phyloP scores from a whole-genome alignment of 352 stramenopile genomes.

The Thraustochytrium striatum region DNA sequence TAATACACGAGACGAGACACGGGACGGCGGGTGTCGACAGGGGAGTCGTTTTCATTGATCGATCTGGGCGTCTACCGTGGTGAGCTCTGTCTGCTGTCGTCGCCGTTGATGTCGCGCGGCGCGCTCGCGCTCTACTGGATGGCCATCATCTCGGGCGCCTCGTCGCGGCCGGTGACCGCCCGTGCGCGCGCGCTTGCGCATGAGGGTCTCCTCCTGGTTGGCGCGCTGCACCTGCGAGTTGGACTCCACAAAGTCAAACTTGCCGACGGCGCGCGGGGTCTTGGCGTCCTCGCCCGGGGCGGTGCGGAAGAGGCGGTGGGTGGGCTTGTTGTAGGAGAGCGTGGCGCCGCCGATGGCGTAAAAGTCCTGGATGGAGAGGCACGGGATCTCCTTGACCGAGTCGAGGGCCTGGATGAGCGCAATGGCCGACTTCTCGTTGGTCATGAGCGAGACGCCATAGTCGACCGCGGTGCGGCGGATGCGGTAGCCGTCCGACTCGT shows the following conservation, averaged over 20 bases:
- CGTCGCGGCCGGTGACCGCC: too few species aligned
- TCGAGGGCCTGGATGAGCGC: constrained; percentile 86
- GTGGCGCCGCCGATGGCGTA: constrained; percentile 33
- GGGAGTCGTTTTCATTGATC: too few species aligned
- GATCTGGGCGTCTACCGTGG: too few species aligned
- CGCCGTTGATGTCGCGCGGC: too few species aligned
- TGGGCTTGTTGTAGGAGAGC: constrained; percentile 48
- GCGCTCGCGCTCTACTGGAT: too few species aligned
- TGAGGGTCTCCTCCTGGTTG: background rate
- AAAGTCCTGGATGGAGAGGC: constrained; percentile 49
- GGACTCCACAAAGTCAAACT: constrained; percentile 43
- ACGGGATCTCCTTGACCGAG: constrained; percentile 48
- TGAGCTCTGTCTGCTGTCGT: too few species aligned
- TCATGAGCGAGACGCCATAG: constrained; percentile 94
- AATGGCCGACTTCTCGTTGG: constrained; percentile 95
- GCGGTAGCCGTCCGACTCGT: constrained; percentile 68
- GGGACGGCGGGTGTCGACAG: too few species aligned
- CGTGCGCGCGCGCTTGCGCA: constrained; percentile 12
- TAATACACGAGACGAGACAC: too few species aligned
- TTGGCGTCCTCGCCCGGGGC: background rate
- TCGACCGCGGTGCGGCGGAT: constrained; percentile 93
- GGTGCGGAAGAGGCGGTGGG: background rate
- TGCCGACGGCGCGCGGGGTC: background rate
- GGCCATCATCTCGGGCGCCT: too few species aligned
- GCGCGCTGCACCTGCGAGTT: constrained; percentile 35